Conservation (phyloP, 1,284 basidiomycete species). For the Cryptococcus sp. region DNA sequence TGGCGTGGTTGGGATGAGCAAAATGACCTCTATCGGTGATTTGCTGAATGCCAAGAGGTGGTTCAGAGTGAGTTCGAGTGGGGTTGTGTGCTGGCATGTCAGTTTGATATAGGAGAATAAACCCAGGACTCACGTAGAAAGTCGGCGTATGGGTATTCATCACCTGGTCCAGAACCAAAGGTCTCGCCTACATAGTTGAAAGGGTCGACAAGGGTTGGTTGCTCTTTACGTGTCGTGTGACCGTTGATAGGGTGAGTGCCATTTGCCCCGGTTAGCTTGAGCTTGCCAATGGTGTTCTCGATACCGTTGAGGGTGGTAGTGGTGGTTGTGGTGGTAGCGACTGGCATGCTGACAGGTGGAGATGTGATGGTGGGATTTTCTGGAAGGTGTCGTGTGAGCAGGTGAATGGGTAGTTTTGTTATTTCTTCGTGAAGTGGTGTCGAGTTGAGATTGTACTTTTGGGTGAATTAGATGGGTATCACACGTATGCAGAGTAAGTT, state of each 20-base stretch:
- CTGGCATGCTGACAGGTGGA: not conserved
- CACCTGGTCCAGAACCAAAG: conserved; percentile 26
- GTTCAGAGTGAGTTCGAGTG: conserved; percentile 26
- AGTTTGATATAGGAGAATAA: not conserved
- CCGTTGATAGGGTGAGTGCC: conserved; percentile 1
- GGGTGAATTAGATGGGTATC: no score
- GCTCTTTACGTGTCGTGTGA: not conserved
- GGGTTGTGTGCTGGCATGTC: conserved; percentile 32
- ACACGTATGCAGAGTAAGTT: no score
- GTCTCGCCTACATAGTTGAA: conserved; percentile 44
- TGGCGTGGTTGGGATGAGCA: conserved; percentile 43
- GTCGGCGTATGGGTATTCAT: conserved; percentile 30
- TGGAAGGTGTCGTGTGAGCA: not conserved
- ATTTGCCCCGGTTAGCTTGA: conserved; percentile 16
- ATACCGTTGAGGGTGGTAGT: conserved; percentile 12
- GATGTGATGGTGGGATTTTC: not conserved
- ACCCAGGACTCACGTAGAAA: conserved; percentile 28
- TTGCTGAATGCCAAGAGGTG: conserved; percentile 54
- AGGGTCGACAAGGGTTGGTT: conserved; percentile 30
- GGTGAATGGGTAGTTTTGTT: not conserved
- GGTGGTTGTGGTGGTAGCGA: conserved; percentile 1
- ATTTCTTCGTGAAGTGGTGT: not conserved
- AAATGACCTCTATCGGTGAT: conserved; percentile 59
- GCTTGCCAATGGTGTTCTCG: conserved; percentile 9
- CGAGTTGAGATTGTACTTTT: not conserved